phyloP scores from a whole-genome alignment of 495 filamentous ascomycete species.

The Neurospora sp. region DNA sequence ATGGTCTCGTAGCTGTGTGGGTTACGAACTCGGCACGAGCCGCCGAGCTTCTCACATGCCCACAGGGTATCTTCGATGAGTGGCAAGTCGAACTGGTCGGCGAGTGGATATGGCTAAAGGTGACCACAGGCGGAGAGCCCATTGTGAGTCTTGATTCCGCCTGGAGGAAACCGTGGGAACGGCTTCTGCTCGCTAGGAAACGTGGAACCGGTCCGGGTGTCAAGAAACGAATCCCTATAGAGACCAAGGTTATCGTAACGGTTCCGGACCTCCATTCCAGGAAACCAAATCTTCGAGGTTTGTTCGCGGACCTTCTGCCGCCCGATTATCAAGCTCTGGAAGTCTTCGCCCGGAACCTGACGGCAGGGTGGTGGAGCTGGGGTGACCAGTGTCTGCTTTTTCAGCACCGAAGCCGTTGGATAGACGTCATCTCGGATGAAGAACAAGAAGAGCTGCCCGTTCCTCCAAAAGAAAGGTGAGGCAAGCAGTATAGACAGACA shows the following conservation, averaged over 20 bases:
- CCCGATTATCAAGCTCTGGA: conserved; percentile 58
- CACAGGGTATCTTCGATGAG: conserved; percentile 41
- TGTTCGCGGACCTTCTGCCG: conserved; percentile 38
- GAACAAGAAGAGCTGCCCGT: neutral
- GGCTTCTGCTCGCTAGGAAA: conserved; percentile 58
- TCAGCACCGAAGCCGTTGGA: conserved; percentile 63
- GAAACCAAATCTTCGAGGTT: conserved; percentile 53
- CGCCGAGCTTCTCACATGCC: conserved; percentile 43
- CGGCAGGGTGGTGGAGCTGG: conserved; percentile 82
- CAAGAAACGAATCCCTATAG: conserved; percentile 17
- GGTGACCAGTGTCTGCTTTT: conserved; percentile 81
- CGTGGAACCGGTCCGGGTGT: conserved; percentile 5
- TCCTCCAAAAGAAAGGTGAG: neutral
- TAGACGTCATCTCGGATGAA: conserved; percentile 7
- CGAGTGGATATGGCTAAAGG: conserved; percentile 92
- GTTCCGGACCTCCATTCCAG: conserved; percentile 89
- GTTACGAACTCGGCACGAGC: conserved; percentile 69
- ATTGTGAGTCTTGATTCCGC: conserved; percentile 55
- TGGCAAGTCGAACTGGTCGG: conserved; percentile 59
- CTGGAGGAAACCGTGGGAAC: conserved; percentile 82
- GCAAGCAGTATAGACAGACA: neutral
- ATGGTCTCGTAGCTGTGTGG: conserved; percentile 68
- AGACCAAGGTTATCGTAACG: conserved; percentile 49
- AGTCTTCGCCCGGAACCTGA: conserved; percentile 80
- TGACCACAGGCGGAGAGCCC: conserved; percentile 59